Evolutionary conservation across 148 eudicot genomes (phyloP).

Genomic region (Fagopyrum homotropicum): DNA sequence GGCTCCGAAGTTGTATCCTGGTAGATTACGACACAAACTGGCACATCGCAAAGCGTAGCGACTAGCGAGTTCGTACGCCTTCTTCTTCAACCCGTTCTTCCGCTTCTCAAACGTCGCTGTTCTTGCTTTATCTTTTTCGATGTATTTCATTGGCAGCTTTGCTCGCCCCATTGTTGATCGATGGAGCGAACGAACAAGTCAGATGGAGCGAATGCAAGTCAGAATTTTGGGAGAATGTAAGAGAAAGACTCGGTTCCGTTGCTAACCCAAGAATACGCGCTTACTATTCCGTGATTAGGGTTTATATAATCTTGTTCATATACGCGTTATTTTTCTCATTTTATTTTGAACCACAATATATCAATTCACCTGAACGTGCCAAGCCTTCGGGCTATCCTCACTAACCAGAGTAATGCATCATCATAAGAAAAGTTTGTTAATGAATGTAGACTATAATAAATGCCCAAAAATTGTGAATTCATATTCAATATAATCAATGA

Average conservation of each 20-base stretch:
- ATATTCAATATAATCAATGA: conserved; percentile 2
- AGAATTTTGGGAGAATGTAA: no score
- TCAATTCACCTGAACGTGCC: conserved; percentile 85
- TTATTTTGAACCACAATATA: background rate
- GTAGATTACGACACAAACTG: background rate
- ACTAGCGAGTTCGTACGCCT: conserved; percentile 1
- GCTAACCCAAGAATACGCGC: no score
- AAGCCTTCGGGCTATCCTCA: conserved; percentile 68
- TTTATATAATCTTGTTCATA: no score
- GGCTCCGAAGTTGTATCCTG: background rate
- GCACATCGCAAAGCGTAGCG: background rate
- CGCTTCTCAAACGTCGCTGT: background rate
- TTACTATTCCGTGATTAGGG: no score
- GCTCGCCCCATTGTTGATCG: background rate
- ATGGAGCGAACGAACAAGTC: no score
- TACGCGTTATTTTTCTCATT: background rate
- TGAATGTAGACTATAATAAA: no score
- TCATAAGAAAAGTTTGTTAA: no score
- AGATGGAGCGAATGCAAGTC: background rate
- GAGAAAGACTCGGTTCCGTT: no score
- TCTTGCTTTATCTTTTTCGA: background rate
- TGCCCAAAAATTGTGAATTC: background rate
- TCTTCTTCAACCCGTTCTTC: background rate
- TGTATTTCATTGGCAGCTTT: background rate
- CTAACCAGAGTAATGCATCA: conserved; percentile 70